Evolutionary conservation across 306 rosid species (phyloP).

Genomic region (Quercus variabilis): DNA sequence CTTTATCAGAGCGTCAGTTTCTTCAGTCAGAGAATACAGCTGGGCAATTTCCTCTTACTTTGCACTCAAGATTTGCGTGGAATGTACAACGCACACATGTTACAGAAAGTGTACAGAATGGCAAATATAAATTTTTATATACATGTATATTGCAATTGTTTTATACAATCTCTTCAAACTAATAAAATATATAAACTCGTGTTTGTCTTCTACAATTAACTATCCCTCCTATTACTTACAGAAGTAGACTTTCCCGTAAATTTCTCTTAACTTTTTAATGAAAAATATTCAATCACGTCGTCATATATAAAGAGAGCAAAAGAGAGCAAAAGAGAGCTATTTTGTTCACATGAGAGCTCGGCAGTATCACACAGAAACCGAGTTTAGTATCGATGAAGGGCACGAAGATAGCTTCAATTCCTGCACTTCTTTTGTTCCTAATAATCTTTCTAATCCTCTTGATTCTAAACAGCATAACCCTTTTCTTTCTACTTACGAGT

Average conservation of each 20-base stretch:
- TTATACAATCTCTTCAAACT: too few relatives aligned
- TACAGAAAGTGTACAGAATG: too few relatives aligned
- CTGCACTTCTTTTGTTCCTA: neutral
- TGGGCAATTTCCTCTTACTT: neutral
- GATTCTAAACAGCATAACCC: slow-evolving; percentile 7
- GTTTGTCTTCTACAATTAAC: too few relatives aligned
- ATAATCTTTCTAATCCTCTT: neutral
- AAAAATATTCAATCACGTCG: neutral
- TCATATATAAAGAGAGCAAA: neutral
- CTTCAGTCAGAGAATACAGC: neutral
- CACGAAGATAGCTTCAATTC: slow-evolving; percentile 11
- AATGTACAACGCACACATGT: too few relatives aligned
- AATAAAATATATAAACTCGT: too few relatives aligned
- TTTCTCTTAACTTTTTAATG: neutral
- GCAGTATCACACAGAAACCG: too few relatives aligned
- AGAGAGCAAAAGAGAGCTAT: neutral
- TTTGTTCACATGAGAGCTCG: neutral
- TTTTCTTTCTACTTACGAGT: slow-evolving; percentile 16
- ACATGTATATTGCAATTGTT: too few relatives aligned
- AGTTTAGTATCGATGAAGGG: neutral
- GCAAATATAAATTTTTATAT: too few relatives aligned
- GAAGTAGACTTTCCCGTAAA: neutral
- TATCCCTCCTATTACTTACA: neutral
- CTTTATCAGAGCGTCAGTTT: too few relatives aligned
- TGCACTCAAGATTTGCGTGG: neutral